Evolutionary conservation across 345 rosid species (phyloP).

Genomic region (Boechera stricta): DNA sequence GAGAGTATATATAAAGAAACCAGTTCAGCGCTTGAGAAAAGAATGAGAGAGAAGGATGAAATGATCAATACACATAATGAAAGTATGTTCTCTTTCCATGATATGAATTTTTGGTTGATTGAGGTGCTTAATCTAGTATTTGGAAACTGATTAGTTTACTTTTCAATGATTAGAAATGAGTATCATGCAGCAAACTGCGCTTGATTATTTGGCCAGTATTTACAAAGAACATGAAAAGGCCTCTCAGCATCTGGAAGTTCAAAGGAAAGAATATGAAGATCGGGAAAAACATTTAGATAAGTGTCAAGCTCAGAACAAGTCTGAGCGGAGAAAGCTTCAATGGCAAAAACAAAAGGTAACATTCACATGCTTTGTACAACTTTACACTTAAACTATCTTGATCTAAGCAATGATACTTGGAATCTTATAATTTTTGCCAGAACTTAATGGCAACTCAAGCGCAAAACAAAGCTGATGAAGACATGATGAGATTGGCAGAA

Average conservation of each 20-base stretch:
- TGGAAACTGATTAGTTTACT: constrained; percentile 20
- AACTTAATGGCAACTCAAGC: constrained; percentile 70
- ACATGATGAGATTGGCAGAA: constrained; percentile 60
- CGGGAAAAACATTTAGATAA: constrained; percentile 56
- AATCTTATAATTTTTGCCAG: constrained; percentile 46
- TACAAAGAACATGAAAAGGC: constrained; percentile 56
- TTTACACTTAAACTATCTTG: not conserved
- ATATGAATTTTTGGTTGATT: not conserved
- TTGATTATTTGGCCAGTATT: constrained; percentile 52
- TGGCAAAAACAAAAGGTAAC: constrained; percentile 61
- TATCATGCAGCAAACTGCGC: constrained; percentile 55
- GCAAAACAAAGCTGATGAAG: constrained; percentile 71
- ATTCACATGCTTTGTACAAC: constrained; percentile 2
- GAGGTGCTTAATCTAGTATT: constrained; percentile 16
- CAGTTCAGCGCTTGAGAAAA: constrained; percentile 32
- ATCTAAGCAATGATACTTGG: not conserved
- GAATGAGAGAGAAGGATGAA: constrained; percentile 56
- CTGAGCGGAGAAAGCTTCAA: constrained; percentile 57
- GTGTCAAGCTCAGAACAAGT: constrained; percentile 57
- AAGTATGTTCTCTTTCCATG: constrained; percentile 45
- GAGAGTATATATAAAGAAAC: constrained; percentile 54
- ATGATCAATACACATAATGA: constrained; percentile 62
- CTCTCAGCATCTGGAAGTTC: constrained; percentile 46
- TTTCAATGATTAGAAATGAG: constrained; percentile 44
- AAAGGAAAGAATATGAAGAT: constrained; percentile 49